Base-by-base conservation (phyloP, 1,284 basidiomycete genomes). In the Peniophora sp. region DNA sequence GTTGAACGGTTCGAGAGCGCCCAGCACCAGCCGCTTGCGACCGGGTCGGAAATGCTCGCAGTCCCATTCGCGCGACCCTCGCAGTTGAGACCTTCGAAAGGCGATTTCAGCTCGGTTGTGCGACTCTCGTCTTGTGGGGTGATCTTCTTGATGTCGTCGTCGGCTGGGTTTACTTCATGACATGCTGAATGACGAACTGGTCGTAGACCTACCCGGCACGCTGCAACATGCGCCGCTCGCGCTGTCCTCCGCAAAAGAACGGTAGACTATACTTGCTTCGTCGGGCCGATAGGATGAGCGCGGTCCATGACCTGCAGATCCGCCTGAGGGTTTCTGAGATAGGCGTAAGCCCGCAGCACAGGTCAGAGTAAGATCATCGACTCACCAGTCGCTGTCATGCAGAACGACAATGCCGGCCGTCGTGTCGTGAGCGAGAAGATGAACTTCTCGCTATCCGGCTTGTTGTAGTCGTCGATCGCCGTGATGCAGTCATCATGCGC, bases 291-390 rank as follows among this genome's bases (percentile, higher is more conserved):
- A 59, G 96, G 91, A 70, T 99, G 96, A 0, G 96, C 96, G 57
- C 95, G 90, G 65, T 99, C 96, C 97, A 99, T 98, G 6, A 97
- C 97, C 67, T 99, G 97, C 52, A 99, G 67, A 73, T 99, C 97
- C 3, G 96, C 96, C 70, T 99, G 96, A 1, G 96, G 96, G 67
- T 99, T 99, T 89, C 87, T 90, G 45, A 16, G 41, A 24, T 12
- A 44, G 22, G n/a, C n/a, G n/a, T n/a, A n/a, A n/a, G n/a, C n/a
- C n/a, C n/a, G n/a, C n/a, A n/a, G n/a, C n/a, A n/a, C n/a, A n/a
- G n/a, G n/a, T n/a, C n/a, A n/a, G 34, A 41, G 6, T 6, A 32
- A 32, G 24, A 22, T n/a, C n/a, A n/a, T n/a, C 22, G 20, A 48
- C 73, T 47, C 53, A 78, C 96, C 96, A 99, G 68, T 99, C 97